Conservation (phyloP, 306 rosid genomes). For the Ziziphus jujuba region DNA sequence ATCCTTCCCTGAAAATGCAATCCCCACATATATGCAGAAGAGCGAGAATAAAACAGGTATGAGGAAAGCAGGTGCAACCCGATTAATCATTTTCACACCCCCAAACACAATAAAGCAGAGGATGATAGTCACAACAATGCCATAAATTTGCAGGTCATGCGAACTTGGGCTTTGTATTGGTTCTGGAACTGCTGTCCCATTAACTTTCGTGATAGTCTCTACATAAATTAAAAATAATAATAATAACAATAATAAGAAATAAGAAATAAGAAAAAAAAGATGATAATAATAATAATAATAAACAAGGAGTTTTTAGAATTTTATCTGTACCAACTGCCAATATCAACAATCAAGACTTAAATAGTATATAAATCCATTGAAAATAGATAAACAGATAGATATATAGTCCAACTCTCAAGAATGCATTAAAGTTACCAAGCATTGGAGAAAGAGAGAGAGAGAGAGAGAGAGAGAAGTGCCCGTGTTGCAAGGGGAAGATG, state of each 20-base stretch:
- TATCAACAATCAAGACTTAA: not conserved
- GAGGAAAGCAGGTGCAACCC: conserved; percentile 99
- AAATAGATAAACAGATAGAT: not conserved
- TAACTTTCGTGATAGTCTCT: conserved; percentile 72
- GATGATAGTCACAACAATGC: conserved; percentile 87
- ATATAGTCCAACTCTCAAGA: not conserved
- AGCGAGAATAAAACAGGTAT: conserved; percentile 86
- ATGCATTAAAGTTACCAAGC: not conserved
- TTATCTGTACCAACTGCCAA: not conserved
- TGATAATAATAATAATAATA: not conserved
- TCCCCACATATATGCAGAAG: conserved; percentile 77
- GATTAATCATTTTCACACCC: conserved; percentile 95
- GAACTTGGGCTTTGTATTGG: conserved; percentile 72
- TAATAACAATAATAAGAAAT: not conserved
- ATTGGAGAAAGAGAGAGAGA: not conserved
- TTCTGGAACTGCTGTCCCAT: conserved; percentile 59
- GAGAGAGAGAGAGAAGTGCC: not conserved
- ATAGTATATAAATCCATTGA: not conserved
- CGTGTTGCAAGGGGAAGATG: not conserved
- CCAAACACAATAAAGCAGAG: conserved; percentile 98
- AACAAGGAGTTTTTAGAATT: conserved; percentile 10
- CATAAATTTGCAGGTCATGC: conserved; percentile 96
- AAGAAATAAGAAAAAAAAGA: too few species aligned
- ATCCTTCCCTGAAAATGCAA: conserved; percentile 65
- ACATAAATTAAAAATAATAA: conserved; percentile 38